Evolutionary conservation across 805 yeast genomes (phyloP).

Genomic region (Barnettozyma pratensis): DNA sequence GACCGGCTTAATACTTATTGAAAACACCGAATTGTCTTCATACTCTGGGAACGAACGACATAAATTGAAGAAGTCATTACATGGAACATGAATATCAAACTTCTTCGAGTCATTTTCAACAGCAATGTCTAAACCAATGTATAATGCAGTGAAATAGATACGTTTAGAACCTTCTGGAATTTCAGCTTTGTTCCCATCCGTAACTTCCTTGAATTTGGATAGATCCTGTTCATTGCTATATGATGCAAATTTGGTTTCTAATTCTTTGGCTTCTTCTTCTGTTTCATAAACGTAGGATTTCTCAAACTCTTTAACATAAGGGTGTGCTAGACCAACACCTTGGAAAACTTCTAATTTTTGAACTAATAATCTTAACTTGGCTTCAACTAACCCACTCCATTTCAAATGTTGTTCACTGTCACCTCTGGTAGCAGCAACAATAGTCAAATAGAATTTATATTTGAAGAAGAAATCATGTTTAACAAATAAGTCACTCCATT

Average conservation of each 20-base stretch:
- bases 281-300: constrained; percentile 42
- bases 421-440: constrained; percentile 72
- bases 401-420: constrained; percentile 76
- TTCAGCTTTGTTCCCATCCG: constrained; percentile 29
- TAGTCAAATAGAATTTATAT: constrained; percentile 82
- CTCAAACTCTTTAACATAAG: constrained; percentile 75
- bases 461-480: constrained; percentile 78
- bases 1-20: constrained; percentile 65
- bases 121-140: constrained; percentile 63
- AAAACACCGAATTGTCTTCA: constrained; percentile 45
- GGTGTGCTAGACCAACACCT: constrained; percentile 83
- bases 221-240: constrained; percentile 45
- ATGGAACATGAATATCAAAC: constrained; percentile 83
- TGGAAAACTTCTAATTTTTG: constrained; percentile 74
- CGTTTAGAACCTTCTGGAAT: constrained; percentile 28
- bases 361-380: constrained; percentile 75
- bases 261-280: constrained; percentile 50
- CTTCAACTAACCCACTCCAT: constrained; percentile 93
- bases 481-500: constrained; percentile 72
- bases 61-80: constrained; percentile 78
- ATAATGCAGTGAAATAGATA: constrained; percentile 68
- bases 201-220: constrained; percentile 28
- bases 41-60: constrained; percentile 76
- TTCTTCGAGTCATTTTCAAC: constrained; percentile 43
- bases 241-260: constrained; percentile 61